Conservation (phyloP, 805 yeast genomes). For the Osmozyma mogii region DNA sequence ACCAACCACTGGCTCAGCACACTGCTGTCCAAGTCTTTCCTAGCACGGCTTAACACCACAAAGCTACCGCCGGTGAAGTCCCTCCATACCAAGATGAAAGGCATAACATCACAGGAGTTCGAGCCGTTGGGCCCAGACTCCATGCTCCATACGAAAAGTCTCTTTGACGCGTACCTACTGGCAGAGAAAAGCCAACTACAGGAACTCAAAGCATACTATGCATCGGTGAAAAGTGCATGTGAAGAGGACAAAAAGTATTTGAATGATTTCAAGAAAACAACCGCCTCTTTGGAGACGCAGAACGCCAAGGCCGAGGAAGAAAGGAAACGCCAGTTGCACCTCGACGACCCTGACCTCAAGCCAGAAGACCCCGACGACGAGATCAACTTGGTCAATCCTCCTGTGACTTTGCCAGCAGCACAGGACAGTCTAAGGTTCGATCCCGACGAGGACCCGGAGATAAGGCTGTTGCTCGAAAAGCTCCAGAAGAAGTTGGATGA, state of each 20-base stretch:
- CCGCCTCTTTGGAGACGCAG: slow-evolving; percentile 3
- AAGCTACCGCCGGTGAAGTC: slow-evolving; percentile 12
- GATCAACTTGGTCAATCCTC: neutral
- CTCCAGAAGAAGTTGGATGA: neutral
- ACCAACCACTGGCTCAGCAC: slow-evolving; percentile 11
- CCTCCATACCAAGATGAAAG: slow-evolving; percentile 8
- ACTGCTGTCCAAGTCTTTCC: slow-evolving; percentile 8
- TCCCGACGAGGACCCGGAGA: slow-evolving; percentile 10
- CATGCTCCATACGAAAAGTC: slow-evolving; percentile 7
- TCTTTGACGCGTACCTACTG: slow-evolving; percentile 27
- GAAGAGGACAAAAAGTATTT: slow-evolving; percentile 28
- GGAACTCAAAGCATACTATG: slow-evolving; percentile 21
- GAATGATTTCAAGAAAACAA: slow-evolving; percentile 17
- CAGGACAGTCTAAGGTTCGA: slow-evolving; percentile 4
- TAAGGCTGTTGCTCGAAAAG: slow-evolving; percentile 1
- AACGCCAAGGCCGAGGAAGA: slow-evolving; percentile 4
- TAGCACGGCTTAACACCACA: slow-evolving; percentile 11
- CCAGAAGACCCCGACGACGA: slow-evolving; percentile 1
- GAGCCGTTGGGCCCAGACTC: slow-evolving; percentile 11
- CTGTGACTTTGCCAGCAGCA: neutral
- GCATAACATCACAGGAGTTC: slow-evolving; percentile 4
- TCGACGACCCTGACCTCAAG: neutral
- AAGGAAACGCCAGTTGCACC: slow-evolving; percentile 4
- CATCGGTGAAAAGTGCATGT: slow-evolving; percentile 15
- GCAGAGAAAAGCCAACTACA: slow-evolving; percentile 32